phyloP scores from a whole-genome alignment of 805 yeast genomes.

The Lachancea dasiensis region DNA sequence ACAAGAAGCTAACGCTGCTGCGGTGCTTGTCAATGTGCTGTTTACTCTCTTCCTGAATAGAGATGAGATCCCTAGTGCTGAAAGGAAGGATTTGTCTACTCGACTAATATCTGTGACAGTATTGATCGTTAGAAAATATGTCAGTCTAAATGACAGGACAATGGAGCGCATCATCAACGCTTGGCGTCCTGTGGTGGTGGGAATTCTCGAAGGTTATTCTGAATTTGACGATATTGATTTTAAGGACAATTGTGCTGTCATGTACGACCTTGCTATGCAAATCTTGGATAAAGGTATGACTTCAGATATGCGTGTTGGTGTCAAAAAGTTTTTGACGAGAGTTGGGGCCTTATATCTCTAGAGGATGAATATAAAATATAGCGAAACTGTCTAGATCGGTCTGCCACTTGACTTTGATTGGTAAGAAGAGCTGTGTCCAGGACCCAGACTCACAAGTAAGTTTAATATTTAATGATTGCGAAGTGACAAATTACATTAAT shows the following conservation, averaged over 20 bases:
- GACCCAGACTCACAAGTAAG: no score
- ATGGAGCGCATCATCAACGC: constrained; percentile 78
- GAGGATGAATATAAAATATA: not conserved
- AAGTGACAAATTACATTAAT: no score
- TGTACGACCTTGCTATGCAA: constrained; percentile 54
- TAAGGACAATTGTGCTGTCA: constrained; percentile 46
- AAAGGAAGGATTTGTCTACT: constrained; percentile 45
- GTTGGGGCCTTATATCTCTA: constrained; percentile 45
- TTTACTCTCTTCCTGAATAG: constrained; percentile 57
- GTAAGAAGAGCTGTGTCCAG: no score
- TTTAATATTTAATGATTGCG: no score
- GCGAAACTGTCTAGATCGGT: not conserved
- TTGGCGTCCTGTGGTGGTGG: constrained; percentile 91
- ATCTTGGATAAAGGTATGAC: constrained; percentile 58
- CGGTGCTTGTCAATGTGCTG: constrained; percentile 75
- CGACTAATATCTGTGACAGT: constrained; percentile 61
- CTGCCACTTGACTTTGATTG: no score
- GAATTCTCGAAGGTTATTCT: constrained; percentile 74
- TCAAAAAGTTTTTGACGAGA: constrained; percentile 52
- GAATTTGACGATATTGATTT: constrained; percentile 75
- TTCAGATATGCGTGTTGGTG: constrained; percentile 53
- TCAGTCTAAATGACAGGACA: constrained; percentile 60
- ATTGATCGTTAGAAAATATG: constrained; percentile 62
- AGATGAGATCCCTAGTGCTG: constrained; percentile 31
- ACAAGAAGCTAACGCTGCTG: constrained; percentile 88